These are phyloP conservation scores for Closterium sp. DNA, from an alignment of 139 green algal genomes.

Conservation along the genomic window DNA sequence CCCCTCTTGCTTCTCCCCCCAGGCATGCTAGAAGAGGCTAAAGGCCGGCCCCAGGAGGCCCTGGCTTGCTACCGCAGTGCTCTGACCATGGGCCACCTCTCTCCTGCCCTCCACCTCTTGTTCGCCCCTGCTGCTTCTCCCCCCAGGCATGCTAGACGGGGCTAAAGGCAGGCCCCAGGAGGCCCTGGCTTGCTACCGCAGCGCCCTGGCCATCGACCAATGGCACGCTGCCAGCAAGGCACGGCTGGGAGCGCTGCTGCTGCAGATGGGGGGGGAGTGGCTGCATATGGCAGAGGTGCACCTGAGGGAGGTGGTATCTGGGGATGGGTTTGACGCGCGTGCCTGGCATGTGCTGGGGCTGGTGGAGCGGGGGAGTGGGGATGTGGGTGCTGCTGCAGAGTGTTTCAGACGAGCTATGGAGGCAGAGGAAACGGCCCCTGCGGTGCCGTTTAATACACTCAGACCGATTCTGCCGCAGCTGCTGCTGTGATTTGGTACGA, in stretches of 20 bases:
- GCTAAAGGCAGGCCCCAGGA: background rate
- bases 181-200: background rate
- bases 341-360: background rate
- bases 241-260: background rate
- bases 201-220: background rate
- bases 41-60: too few species aligned
- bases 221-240: background rate
- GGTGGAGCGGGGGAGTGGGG: background rate
- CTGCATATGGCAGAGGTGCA: background rate
- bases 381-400: background rate
- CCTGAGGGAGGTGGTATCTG: background rate
- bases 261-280: background rate
- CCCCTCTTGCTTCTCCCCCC: too few species aligned
- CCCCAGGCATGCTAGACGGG: background rate
- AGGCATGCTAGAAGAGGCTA: too few species aligned
- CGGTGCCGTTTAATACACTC: background rate
- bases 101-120: too few species aligned
- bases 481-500: background rate
- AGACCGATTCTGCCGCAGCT: background rate
- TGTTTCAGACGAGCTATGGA: background rate
- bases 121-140: background rate
- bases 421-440: background rate
- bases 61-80: too few species aligned
- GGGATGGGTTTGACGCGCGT: background rate
- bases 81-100: too few species aligned